Evolutionary conservation across 768 basidiomycete species (phyloP).

Genomic region (Kwoniella dejecticola): DNA sequence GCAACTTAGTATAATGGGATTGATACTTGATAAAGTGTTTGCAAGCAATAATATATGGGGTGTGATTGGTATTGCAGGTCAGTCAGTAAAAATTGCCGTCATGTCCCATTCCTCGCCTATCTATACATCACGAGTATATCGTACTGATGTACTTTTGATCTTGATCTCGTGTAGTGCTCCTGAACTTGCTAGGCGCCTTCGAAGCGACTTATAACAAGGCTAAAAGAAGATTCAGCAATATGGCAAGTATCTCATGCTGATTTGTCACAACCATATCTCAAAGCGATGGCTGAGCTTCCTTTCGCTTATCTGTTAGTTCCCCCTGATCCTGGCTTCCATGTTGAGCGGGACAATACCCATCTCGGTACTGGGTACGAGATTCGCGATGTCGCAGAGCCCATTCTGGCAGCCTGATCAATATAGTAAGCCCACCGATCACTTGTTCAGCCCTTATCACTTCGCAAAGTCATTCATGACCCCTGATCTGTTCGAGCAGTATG

Average conservation of each 20-base stretch:
- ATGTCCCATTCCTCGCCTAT: too few relatives aligned
- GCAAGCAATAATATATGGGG: slow-evolving; percentile 72
- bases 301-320: slow-evolving; percentile 67
- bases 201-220: slow-evolving; percentile 81
- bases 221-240: slow-evolving; percentile 69
- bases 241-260: slow-evolving; percentile 60
- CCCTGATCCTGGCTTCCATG: slow-evolving; percentile 68
- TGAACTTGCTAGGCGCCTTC: slow-evolving; percentile 71
- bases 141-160: neutral
- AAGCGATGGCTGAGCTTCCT: too few relatives aligned
- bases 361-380: slow-evolving; percentile 72
- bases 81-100: too few relatives aligned
- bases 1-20: slow-evolving; percentile 74
- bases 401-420: slow-evolving; percentile 85
- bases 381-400: slow-evolving; percentile 72
- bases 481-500: too few relatives aligned
- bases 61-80: slow-evolving; percentile 72
- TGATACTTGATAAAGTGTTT: slow-evolving; percentile 72
- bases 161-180: neutral
- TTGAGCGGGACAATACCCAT: slow-evolving; percentile 75
- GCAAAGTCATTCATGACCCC: too few relatives aligned
- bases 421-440: slow-evolving; percentile 60
- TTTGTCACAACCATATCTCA: neutral
- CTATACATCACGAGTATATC: neutral
- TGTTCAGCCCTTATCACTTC: too few relatives aligned